These are phyloP conservation scores for Hanseniaspora nectarophila DNA, from an alignment of 805 yeast genomes.

Conservation along the genomic window DNA sequence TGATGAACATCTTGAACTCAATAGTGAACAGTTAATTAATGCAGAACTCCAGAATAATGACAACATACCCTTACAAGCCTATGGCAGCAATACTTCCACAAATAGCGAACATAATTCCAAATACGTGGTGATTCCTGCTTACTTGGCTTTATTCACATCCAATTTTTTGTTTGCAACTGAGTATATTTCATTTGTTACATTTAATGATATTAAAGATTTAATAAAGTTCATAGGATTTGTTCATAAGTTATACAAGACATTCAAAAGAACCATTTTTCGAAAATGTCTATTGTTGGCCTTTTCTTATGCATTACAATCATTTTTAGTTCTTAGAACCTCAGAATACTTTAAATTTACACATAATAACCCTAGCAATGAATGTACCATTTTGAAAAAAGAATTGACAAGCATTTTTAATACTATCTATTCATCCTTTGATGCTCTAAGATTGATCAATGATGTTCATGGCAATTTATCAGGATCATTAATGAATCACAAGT, in stretches of 20 bases:
- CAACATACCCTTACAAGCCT: constrained; percentile 16
- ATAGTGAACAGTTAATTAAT: constrained; percentile 2
- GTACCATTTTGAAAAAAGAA: constrained; percentile 8
- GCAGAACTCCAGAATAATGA: constrained; percentile 14
- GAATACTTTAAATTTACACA: constrained; percentile 30
- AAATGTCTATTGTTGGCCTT: constrained; percentile 36
- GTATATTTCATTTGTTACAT: constrained; percentile 33
- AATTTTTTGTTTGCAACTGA: constrained; percentile 37
- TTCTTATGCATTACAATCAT: constrained; percentile 35
- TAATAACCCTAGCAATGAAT: constrained; percentile 3
- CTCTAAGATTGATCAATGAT: constrained; percentile 11
- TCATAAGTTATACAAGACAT: constrained; percentile 28
- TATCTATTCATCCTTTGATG: constrained; percentile 8
- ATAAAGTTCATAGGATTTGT: constrained; percentile 32
- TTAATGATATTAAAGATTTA: constrained; percentile 30
- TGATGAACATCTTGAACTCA: constrained; percentile 1
- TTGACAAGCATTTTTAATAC: constrained; percentile 3
- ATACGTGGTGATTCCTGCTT: constrained; percentile 23
- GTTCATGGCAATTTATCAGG: constrained; percentile 11
- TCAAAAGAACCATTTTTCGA: constrained; percentile 37
- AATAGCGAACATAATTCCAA: background rate
- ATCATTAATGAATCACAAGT: background rate
- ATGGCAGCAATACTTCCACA: background rate
- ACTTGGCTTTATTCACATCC: constrained; percentile 30
- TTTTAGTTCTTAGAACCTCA: constrained; percentile 40